phyloP scores from a whole-genome alignment of 31 red algal genomes.

The Endocladia muricata region DNA sequence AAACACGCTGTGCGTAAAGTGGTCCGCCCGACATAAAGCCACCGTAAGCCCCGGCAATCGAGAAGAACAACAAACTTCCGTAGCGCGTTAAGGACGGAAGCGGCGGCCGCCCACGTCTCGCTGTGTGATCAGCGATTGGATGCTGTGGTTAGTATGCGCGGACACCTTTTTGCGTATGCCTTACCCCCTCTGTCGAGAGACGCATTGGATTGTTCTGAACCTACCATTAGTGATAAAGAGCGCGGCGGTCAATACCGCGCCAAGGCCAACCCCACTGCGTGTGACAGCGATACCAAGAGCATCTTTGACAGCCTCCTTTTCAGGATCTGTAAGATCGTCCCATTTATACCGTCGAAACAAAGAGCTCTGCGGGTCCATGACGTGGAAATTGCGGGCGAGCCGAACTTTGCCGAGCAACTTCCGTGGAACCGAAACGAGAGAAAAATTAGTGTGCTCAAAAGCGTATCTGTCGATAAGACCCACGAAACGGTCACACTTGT shows the following conservation, averaged over 20 bases:
- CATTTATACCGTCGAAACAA: constrained; percentile 53
- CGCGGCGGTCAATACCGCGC: constrained; percentile 26
- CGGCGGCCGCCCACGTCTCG: constrained; percentile 31
- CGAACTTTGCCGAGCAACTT: too few species aligned
- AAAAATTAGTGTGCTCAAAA: too few species aligned
- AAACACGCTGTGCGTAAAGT: constrained; percentile 50
- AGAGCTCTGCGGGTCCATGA: too few species aligned
- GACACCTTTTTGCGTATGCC: not conserved
- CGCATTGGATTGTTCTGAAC: not conserved
- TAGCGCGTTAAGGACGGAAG: constrained; percentile 30
- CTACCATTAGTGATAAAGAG: constrained; percentile 23
- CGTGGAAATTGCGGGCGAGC: too few species aligned
- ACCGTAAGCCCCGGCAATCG: constrained; percentile 35
- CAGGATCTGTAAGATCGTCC: constrained; percentile 49
- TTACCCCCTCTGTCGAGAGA: not conserved
- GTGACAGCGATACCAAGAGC: constrained; percentile 29
- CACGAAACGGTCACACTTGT: too few species aligned
- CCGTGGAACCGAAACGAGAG: too few species aligned
- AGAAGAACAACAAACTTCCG: constrained; percentile 37
- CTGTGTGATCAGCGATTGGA: constrained; percentile 3
- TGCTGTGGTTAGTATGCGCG: not conserved
- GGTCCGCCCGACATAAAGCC: constrained; percentile 52
- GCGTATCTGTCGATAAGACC: too few species aligned
- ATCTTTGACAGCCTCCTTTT: constrained; percentile 46
- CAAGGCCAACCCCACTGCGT: constrained; percentile 42